phyloP scores from a whole-genome alignment of 257 asterid genomes.

The Nicotiana otophora region DNA sequence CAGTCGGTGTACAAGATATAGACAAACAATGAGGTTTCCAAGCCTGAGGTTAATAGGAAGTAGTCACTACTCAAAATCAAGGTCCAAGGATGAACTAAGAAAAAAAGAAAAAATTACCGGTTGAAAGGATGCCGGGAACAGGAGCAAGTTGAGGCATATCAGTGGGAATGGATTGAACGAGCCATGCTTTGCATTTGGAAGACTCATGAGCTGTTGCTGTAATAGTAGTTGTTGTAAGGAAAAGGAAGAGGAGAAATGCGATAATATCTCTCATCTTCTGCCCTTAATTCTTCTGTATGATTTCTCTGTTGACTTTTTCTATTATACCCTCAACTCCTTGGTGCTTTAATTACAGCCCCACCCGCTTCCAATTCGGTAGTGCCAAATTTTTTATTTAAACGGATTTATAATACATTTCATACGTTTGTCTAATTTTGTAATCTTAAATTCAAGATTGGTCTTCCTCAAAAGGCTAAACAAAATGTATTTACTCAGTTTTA shows the following conservation, averaged over 20 bases:
- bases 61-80: neutral
- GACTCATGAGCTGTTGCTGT: neutral
- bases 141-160: conserved; percentile 64
- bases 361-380: too few species aligned
- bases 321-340: neutral
- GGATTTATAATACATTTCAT: too few species aligned
- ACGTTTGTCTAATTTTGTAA: too few species aligned
- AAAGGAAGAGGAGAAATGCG: neutral
- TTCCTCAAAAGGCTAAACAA: too few species aligned
- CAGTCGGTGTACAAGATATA: neutral
- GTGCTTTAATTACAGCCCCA: too few species aligned
- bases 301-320: neutral
- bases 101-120: conserved; percentile 34
- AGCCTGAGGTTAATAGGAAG: neutral
- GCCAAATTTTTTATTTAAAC: too few species aligned
- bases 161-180: conserved; percentile 83
- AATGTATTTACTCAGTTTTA: too few species aligned
- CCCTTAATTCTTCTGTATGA: neutral
- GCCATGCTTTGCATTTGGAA: conserved; percentile 66
- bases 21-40: neutral
- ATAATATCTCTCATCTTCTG: neutral
- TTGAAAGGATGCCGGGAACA: conserved; percentile 68
- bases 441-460: too few species aligned
- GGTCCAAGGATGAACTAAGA: neutral
- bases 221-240: neutral